phyloP scores from a whole-genome alignment of 164 flowering plant species.

The Chimonanthus praecox region DNA sequence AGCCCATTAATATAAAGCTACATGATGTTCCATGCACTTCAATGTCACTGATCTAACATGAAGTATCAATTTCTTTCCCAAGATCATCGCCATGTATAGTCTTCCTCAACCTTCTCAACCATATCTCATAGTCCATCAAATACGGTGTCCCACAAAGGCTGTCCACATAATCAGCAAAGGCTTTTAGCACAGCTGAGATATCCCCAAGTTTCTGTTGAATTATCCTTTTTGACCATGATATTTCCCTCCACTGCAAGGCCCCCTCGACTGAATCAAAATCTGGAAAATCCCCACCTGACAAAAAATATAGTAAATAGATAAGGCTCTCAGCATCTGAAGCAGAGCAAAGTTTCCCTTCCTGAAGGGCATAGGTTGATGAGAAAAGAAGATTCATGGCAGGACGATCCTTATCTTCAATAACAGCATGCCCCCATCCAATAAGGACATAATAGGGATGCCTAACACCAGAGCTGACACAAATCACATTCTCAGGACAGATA shows the following conservation, averaged over 20 bases:
- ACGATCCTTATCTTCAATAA: slow-evolving; percentile 84
- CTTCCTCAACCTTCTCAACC: slow-evolving; percentile 73
- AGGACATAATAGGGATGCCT: slow-evolving; percentile 53
- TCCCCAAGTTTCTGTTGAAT: slow-evolving; percentile 89
- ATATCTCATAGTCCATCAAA: slow-evolving; percentile 73
- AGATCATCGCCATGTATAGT: slow-evolving; percentile 51
- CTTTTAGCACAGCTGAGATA: slow-evolving; percentile 76
- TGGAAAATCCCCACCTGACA: slow-evolving; percentile 57
- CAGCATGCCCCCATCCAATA: slow-evolving; percentile 91
- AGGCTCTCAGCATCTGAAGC: slow-evolving; percentile 95
- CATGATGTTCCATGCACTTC: slow-evolving; percentile 1
- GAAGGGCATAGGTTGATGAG: slow-evolving; percentile 82
- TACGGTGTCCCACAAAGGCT: slow-evolving; percentile 94
- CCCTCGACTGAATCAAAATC: slow-evolving; percentile 81
- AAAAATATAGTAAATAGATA: slow-evolving; percentile 64
- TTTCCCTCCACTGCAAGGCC: slow-evolving; percentile 83
- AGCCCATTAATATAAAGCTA: not conserved
- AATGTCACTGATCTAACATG: slow-evolving; percentile 6
- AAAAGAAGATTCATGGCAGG: slow-evolving; percentile 84
- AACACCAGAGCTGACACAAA: slow-evolving; percentile 43
- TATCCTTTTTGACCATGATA: slow-evolving; percentile 70
- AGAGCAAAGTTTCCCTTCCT: slow-evolving; percentile 86
- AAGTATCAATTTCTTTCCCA: slow-evolving; percentile 42
- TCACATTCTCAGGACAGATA: slow-evolving; percentile 68
- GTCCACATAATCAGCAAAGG: slow-evolving; percentile 93